Conservation (phyloP, 768 basidiomycete genomes). For the Amanita phalloides region DNA sequence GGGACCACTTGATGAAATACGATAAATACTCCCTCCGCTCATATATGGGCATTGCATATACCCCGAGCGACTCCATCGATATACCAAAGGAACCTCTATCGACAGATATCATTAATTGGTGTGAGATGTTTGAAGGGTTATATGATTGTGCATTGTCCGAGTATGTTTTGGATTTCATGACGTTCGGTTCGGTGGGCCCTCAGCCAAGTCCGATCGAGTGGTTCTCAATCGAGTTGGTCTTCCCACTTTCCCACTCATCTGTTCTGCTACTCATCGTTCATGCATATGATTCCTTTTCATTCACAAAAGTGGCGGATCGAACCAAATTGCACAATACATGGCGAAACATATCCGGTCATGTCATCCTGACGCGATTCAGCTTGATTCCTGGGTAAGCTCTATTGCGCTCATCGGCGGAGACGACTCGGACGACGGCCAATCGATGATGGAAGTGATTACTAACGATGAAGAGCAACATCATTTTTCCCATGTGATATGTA, state of each 20-base stretch:
- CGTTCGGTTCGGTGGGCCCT: slow-evolving; percentile 7
- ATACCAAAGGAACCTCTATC: slow-evolving; percentile 7
- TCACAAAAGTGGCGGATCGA: not conserved
- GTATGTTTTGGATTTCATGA: slow-evolving; percentile 15
- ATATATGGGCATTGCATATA: slow-evolving; percentile 10
- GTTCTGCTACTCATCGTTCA: not conserved
- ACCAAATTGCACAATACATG: not conserved
- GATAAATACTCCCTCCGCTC: slow-evolving; percentile 14
- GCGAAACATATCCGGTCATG: not conserved
- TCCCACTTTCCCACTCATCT: not conserved
- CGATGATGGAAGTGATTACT: not conserved
- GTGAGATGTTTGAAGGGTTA: slow-evolving; percentile 20
- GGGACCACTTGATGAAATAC: slow-evolving; percentile 8
- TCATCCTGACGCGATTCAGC: not conserved
- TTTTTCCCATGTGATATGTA: slow-evolving; percentile 19
- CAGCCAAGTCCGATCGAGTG: not conserved
- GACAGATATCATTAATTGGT: slow-evolving; percentile 19
- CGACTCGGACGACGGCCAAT: not conserved
- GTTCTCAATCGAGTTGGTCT: not conserved
- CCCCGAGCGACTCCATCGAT: not conserved
- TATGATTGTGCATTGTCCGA: slow-evolving; percentile 25
- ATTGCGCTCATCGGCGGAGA: not conserved
- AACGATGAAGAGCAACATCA: not conserved
- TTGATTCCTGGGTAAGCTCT: not conserved
- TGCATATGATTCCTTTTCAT: no score